Evolutionary conservation across 495 filamentous ascomycete species (phyloP).

Genomic region (Daldinia caldariorum): DNA sequence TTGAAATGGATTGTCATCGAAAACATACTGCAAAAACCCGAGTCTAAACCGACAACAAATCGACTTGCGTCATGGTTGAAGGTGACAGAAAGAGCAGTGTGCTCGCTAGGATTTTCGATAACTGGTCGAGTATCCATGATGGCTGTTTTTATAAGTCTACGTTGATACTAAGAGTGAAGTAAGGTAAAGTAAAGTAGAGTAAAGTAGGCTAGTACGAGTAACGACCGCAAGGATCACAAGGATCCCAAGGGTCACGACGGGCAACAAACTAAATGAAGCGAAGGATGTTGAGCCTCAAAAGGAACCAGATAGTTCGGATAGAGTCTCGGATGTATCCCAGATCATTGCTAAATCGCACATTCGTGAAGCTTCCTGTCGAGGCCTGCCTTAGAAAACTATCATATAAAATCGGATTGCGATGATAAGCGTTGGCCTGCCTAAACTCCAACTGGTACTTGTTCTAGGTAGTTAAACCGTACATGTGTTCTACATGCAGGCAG

Average conservation of each 20-base stretch:
- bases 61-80: slow-evolving; percentile 90
- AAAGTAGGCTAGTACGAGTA: slow-evolving; percentile 12
- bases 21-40: slow-evolving; percentile 84
- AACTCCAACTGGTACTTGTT: slow-evolving; percentile 15
- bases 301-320: slow-evolving; percentile 32
- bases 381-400: slow-evolving; percentile 15
- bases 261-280: slow-evolving; percentile 20
- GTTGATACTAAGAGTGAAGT: neutral
- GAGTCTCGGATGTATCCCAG: slow-evolving; percentile 22
- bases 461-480: no score
- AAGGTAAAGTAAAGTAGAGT: slow-evolving; percentile 3
- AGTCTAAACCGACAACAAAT: slow-evolving; percentile 89
- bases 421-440: slow-evolving; percentile 24
- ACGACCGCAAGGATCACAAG: slow-evolving; percentile 5
- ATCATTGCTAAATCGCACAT: slow-evolving; percentile 42
- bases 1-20: slow-evolving; percentile 5
- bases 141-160: slow-evolving; percentile 31
- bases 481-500: neutral
- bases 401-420: slow-evolving; percentile 8
- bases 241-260: neutral
- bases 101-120: slow-evolving; percentile 78
- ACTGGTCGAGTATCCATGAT: slow-evolving; percentile 90
- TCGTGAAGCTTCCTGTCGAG: slow-evolving; percentile 25
- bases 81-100: slow-evolving; percentile 80
- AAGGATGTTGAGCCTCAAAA: slow-evolving; percentile 33